A percentile compares a stretch with the other conserved stretches of the same genome.
Evolutionary conservation across 352 stramenopile species (phyloP).

Genomic region (Elongisporangium undulatum): DNA sequence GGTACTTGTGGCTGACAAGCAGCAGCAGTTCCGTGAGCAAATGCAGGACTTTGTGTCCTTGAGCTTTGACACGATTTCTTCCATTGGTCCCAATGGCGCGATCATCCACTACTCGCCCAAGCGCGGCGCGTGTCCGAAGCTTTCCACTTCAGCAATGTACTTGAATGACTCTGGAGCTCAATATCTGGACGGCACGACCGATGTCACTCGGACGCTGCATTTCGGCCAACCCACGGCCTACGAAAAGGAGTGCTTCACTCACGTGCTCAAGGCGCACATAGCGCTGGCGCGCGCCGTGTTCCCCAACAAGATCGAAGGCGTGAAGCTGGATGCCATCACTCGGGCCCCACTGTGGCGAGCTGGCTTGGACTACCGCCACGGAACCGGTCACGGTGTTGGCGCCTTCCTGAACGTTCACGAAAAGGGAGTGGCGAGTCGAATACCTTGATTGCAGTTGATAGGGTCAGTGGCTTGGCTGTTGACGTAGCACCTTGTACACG

Average conservation of each 20-base stretch:
- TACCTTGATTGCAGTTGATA: not conserved
- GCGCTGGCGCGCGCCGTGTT: slow-evolving; percentile 86
- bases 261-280: slow-evolving; percentile 98
- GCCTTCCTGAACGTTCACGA: slow-evolving; percentile 98
- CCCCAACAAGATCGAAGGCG: slow-evolving; percentile 91
- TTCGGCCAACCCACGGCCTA: slow-evolving; percentile 92
- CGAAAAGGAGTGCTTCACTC: slow-evolving; percentile 95
- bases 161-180: slow-evolving; percentile 99
- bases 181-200: slow-evolving; percentile 98
- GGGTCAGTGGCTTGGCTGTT: not conserved
- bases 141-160: slow-evolving; percentile 94
- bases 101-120: slow-evolving; percentile 95
- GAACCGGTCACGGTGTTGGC: slow-evolving; percentile 97
- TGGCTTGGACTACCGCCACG: slow-evolving; percentile 97
- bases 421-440: slow-evolving; percentile 62
- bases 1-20: slow-evolving; percentile 89
- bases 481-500: slow-evolving; percentile 4
- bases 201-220: slow-evolving; percentile 98
- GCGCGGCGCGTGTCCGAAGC: slow-evolving; percentile 69
- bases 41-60: slow-evolving; percentile 89
- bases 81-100: slow-evolving; percentile 94
- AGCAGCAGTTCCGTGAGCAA: slow-evolving; percentile 85
- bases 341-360: slow-evolving; percentile 92
- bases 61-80: slow-evolving; percentile 98
- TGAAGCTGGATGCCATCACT: slow-evolving; percentile 96